Evolutionary conservation across 345 rosid species (phyloP).

Genomic region (Acer saccharum): DNA sequence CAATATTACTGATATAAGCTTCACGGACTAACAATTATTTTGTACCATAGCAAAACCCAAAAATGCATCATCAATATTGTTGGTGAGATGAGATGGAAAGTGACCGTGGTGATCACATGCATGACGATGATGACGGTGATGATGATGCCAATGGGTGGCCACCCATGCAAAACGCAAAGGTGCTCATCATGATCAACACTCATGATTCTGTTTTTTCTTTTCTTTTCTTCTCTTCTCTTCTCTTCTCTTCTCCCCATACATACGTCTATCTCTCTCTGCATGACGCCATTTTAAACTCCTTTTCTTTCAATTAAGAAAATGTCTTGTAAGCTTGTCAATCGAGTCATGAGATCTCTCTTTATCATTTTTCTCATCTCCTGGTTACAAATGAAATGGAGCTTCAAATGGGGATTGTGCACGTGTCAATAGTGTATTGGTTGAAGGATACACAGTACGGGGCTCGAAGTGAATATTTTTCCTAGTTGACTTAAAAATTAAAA

Average conservation of each 20-base stretch:
- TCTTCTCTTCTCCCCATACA: background rate
- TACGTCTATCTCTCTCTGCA: background rate
- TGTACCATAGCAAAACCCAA: background rate
- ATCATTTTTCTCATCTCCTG: background rate
- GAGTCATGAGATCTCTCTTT: background rate
- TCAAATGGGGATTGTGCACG: background rate
- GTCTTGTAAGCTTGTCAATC: conserved; percentile 2
- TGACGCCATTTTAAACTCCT: conserved; percentile 3
- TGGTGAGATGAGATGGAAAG: background rate
- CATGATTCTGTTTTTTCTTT: background rate
- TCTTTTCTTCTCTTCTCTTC: background rate
- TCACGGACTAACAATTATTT: too few relatives aligned
- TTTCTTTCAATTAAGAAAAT: background rate
- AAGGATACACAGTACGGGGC: background rate
- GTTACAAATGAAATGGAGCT: background rate
- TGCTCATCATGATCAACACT: background rate
- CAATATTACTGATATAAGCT: too few relatives aligned
- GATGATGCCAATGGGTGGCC: background rate
- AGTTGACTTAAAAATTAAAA: background rate
- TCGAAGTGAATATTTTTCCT: background rate
- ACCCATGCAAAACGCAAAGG: background rate
- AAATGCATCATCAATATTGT: background rate
- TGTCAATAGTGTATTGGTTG: conserved; percentile 10
- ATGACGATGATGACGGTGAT: conserved; percentile 12
- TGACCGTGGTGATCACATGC: conserved; percentile 5